Evolutionary conservation across 768 basidiomycete genomes (phyloP), one percentile per base, ranked within the genome.

Genomic region (Mycena galopus): DNA sequence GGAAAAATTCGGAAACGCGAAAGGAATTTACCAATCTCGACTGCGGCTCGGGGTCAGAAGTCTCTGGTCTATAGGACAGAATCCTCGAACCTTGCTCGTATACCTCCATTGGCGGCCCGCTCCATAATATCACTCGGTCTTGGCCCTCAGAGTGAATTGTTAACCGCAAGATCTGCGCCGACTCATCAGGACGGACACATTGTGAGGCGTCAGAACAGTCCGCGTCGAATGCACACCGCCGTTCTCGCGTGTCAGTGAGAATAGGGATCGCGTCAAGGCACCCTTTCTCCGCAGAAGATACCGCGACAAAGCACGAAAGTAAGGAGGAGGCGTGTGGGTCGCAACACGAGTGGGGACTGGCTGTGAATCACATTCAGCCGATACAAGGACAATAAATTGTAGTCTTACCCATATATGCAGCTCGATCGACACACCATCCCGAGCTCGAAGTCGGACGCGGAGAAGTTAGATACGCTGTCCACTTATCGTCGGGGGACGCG

Each of bases 61-160:
- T 16, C 25, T 23, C 33, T 8, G 4, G 42, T n/a, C 11, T 2
- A 33, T 29, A 62, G 12, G 30, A 33, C 10, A n/a, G 29, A 32
- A 21, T n/a, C 44, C 29, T 5, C 44, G n/a, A 32, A 91, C 93
- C 90, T 86, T 92, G 87, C 63, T 92, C 88, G 82, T 86, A 87
- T 1, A 96, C 84, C 80, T 95, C 94, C 21, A 75, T 76, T 11
- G 81, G 82, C 7, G 93, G 90, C 0, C 95, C 95, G 69, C 87
- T 90, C 94, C 94, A 97, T 3, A 96, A 78, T 4, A 96, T 80
- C 1, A 90, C 83, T 47, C 84, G 4, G 63, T 60, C 56, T 71
- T 51, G 44, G 35, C 64, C n/a, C 62, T 72, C 37, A 56, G 67
- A 44, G 68, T 78, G 79, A 8, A 92, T 77, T 0, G 84, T 87